phyloP scores from a whole-genome alignment of 1,139 yeast genomes.

The Yamadazyma atmosphaerica region DNA sequence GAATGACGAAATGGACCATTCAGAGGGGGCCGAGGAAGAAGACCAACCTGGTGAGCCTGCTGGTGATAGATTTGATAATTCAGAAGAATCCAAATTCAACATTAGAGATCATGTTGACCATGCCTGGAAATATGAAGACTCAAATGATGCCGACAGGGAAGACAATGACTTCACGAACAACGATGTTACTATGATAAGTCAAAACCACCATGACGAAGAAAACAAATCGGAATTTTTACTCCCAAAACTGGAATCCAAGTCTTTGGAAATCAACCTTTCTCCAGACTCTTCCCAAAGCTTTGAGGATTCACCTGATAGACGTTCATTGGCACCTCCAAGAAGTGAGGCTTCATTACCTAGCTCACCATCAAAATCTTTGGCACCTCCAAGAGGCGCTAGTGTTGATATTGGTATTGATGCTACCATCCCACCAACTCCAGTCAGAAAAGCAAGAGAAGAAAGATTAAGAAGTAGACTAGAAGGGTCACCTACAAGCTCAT shows the following conservation, averaged over 20 bases:
- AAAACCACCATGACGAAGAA: slow-evolving; percentile 2
- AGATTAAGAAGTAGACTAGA: slow-evolving; percentile 5
- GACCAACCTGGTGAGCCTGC: slow-evolving; percentile 1
- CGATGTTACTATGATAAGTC: slow-evolving; percentile 18
- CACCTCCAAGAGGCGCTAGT: slow-evolving; percentile 5
- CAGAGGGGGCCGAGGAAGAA: slow-evolving; percentile 1
- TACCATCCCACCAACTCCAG: slow-evolving; percentile 20
- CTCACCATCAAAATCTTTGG: slow-evolving; percentile 11
- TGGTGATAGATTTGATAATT: slow-evolving; percentile 3
- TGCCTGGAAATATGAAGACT: slow-evolving; percentile 44
- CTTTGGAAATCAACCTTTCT: slow-evolving; percentile 16
- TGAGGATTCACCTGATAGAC: slow-evolving; percentile 22
- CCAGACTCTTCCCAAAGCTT: slow-evolving; percentile 18
- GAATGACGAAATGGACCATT: background rate
- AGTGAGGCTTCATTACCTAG: slow-evolving; percentile 14
- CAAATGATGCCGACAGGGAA: slow-evolving; percentile 46
- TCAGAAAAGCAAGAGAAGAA: slow-evolving; percentile 13
- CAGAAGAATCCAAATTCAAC: slow-evolving; percentile 24
- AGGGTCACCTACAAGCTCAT: background rate
- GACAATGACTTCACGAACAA: slow-evolving; percentile 36
- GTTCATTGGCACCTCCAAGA: slow-evolving; percentile 25
- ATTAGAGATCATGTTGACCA: slow-evolving; percentile 37
- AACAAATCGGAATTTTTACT: background rate
- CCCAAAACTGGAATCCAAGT: slow-evolving; percentile 3
- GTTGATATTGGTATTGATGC: slow-evolving; percentile 21